These are phyloP conservation scores for Coleophoma cylindrospora DNA, from an alignment of 2,329 filamentous ascomycete species.

Conservation along the genomic window DNA sequence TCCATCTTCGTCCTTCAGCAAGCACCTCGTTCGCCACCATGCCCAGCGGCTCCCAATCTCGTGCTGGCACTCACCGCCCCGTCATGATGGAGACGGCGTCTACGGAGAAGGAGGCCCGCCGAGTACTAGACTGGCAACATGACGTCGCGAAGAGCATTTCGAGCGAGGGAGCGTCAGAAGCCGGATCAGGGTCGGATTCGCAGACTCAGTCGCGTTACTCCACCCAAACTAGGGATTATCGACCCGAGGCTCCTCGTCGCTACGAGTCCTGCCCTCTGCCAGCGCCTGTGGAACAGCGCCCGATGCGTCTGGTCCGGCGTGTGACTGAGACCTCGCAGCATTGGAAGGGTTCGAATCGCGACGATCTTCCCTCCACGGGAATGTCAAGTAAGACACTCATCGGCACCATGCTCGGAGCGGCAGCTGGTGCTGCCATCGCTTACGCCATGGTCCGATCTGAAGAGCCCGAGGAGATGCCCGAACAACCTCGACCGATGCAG, in stretches of 20 bases:
- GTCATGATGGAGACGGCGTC: constrained; percentile 18
- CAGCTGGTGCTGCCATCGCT: constrained; percentile 70
- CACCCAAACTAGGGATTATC: background rate
- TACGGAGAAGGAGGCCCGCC: constrained; percentile 22
- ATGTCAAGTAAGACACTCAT: constrained; percentile 60
- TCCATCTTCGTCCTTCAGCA: too few species aligned
- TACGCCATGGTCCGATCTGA: constrained; percentile 69
- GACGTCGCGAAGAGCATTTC: constrained; percentile 27
- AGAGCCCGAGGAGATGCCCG: constrained; percentile 10
- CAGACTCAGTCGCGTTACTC: background rate
- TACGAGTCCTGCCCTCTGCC: constrained; percentile 3
- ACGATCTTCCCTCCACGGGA: constrained; percentile 17
- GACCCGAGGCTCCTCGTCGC: constrained; percentile 2
- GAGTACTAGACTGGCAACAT: constrained; percentile 39
- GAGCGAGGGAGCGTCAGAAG: background rate
- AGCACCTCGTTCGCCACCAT: constrained; percentile 16
- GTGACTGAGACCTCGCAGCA: constrained; percentile 7
- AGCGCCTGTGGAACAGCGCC: background rate
- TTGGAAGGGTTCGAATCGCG: too few species aligned
- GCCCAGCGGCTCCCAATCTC: background rate
- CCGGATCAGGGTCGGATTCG: background rate
- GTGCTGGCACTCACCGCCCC: background rate
- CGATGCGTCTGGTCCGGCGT: constrained; percentile 3
- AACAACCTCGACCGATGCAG: background rate
- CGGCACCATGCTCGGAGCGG: constrained; percentile 73